A percentile compares a stretch with the other conserved stretches of the same genome.
These are phyloP conservation scores for Theileria annulata DNA, from an alignment of 169 alveolate genomes.

Conservation along the genomic window DNA sequence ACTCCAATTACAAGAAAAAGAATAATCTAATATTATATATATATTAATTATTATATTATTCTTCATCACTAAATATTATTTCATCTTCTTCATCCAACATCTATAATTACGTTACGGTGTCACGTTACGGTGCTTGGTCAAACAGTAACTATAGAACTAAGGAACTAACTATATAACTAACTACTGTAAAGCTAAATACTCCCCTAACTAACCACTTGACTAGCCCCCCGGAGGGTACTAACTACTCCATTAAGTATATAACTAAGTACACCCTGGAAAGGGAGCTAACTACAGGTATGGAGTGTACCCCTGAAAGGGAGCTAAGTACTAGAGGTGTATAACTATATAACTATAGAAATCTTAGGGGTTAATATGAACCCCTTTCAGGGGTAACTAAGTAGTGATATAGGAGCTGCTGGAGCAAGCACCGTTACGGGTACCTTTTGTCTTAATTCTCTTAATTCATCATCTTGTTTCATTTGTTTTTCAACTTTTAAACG, in stretches of 20 bases:
- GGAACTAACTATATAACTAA: too few relatives aligned
- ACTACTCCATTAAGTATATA: not conserved
- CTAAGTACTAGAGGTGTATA: too few relatives aligned
- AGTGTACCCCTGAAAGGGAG: not conserved
- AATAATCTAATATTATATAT: conserved; percentile 57
- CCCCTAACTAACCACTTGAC: too few relatives aligned
- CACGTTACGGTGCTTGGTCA: too few relatives aligned
- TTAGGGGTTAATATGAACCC: too few relatives aligned
- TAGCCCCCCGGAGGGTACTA: conserved; percentile 25
- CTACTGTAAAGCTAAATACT: too few relatives aligned
- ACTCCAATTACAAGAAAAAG: conserved; percentile 75
- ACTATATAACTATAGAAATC: not conserved
- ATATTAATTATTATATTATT: not conserved
- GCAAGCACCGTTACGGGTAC: conserved; percentile 16
- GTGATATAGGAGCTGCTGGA: conserved; percentile 6
- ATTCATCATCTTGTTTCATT: conserved; percentile 69
- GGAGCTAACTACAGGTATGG: too few relatives aligned
- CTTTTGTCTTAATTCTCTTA: not conserved
- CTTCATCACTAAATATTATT: conserved; percentile 65
- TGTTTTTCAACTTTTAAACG: conserved; percentile 69
- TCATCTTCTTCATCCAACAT: conserved; percentile 60
- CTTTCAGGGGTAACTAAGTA: conserved; percentile 15
- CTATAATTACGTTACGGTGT: not conserved
- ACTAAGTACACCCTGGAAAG: too few relatives aligned
- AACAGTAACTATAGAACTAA: too few relatives aligned